Percentiles rank a stretch among this genome's conserved stretches.
These are phyloP conservation scores for Plasmodium gaboni DNA, from an alignment of 169 alveolate species.

Conservation along the genomic window DNA sequence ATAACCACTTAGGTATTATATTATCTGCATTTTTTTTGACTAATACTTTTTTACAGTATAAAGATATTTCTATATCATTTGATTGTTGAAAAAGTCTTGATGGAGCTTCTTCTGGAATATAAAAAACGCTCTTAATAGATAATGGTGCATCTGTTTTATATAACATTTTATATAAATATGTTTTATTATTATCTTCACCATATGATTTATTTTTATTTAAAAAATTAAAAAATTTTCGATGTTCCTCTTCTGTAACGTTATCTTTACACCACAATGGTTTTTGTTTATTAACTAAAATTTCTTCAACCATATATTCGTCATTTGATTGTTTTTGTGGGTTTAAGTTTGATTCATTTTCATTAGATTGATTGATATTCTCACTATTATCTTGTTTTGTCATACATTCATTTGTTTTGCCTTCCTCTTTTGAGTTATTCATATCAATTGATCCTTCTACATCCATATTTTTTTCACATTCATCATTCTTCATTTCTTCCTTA, in stretches of 20 bases:
- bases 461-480: background rate
- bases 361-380: background rate
- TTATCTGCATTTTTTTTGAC: conserved; percentile 93
- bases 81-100: conserved; percentile 89
- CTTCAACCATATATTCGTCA: conserved; percentile 83
- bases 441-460: background rate
- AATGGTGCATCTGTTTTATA: conserved; percentile 96
- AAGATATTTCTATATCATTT: conserved; percentile 90
- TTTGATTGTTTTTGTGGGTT: conserved; percentile 81
- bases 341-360: conserved; percentile 68
- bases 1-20: conserved; percentile 95
- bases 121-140: conserved; percentile 92
- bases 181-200: conserved; percentile 76
- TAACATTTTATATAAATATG: conserved; percentile 88
- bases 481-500: background rate
- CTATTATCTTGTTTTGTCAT: background rate
- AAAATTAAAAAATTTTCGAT: conserved; percentile 90
- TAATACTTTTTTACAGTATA: conserved; percentile 92
- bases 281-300: conserved; percentile 85
- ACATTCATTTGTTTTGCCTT: background rate
- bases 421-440: background rate
- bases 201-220: conserved; percentile 76
- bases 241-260: conserved; percentile 94
- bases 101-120: conserved; percentile 93
- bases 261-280: conserved; percentile 91